Percentiles rank a stretch among this genome's conserved stretches.
Evolutionary conservation across 257 asterid species (phyloP).

Genomic region (Solanum tacnaense): DNA sequence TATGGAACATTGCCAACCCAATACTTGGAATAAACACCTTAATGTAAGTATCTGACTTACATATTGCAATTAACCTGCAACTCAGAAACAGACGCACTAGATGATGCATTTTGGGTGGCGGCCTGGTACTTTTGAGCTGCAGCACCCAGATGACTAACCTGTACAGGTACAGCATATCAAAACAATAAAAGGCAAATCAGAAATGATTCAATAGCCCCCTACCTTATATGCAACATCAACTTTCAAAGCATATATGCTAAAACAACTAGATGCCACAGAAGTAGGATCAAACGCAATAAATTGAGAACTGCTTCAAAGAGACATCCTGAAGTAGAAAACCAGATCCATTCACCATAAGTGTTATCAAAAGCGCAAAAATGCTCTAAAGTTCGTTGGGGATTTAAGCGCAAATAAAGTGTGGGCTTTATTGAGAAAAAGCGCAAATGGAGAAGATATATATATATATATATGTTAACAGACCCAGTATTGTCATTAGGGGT

Average conservation of each 20-base stretch:
- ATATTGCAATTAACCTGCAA: constrained; percentile 86
- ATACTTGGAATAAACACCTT: not conserved
- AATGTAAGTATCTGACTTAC: constrained; percentile 35
- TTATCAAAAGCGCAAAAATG: not conserved
- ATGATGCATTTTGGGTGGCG: constrained; percentile 64
- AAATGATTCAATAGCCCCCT: not conserved
- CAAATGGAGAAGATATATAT: not conserved
- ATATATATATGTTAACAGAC: no score
- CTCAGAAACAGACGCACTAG: constrained; percentile 60
- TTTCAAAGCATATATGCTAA: not conserved
- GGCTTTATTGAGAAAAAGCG: no score
- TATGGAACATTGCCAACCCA: not conserved
- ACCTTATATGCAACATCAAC: not conserved
- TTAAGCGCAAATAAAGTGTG: no score
- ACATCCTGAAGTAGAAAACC: not conserved
- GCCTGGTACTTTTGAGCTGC: constrained; percentile 97
- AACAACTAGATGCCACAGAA: not conserved
- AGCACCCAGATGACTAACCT: constrained; percentile 88
- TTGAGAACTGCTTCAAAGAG: not conserved
- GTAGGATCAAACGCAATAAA: not conserved
- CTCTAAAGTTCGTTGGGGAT: not conserved
- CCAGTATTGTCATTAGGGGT: no score
- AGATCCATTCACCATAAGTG: not conserved
- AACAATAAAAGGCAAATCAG: not conserved
- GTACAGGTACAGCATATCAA: not conserved